Evolutionary conservation across 1,284 basidiomycete species (phyloP), one percentile per base, ranked within the genome.

Genomic region (Sanghuangporus weigelae): DNA sequence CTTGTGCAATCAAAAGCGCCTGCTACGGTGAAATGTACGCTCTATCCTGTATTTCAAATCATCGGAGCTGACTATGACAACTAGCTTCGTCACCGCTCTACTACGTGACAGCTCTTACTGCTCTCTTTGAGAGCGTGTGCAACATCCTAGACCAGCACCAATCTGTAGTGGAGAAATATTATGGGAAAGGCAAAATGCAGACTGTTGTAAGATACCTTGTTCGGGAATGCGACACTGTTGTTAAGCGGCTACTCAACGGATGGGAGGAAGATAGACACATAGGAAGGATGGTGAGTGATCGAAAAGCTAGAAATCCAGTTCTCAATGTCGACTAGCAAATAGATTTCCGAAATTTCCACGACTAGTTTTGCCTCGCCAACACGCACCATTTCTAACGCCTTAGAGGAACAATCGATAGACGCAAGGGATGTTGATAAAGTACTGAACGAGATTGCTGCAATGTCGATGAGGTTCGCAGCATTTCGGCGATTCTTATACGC

Each of bases 141-240:
- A 86, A 93, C 78, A 95, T 99, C 66, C 89, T 99, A 48, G 95
- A 96, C 71, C 95, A 98, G 72, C 97, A 99, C 73, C 95, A 97
- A 71, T 93, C 95, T 1, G 87, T 99, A 1, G 96, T 99, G 0
- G 96, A 98, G 73, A 96, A 96, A 75, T 97, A 99, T 74, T 99
- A 99, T 71, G 97, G 95, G 0, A 70, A 75, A 4, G 90, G 93
- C 1, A 90, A 90, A 71, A 97, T 97, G 95, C 78, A 80, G 36
- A 83, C 78, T 21, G 95, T 99, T 14, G 84, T 96, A 2, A 79
- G 82, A 14, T 82, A 87, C 46, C 78, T 99, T 5, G 76, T 97
- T 42, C 84, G 86, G 61, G 96, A 98, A 73, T 93, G 92, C 68
- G 95, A 98, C 73, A 81, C 87, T 23, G 88, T 96, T 6, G 89